Evolutionary conservation across 306 rosid species (phyloP).

Genomic region (Lathyrus tuberosus): DNA sequence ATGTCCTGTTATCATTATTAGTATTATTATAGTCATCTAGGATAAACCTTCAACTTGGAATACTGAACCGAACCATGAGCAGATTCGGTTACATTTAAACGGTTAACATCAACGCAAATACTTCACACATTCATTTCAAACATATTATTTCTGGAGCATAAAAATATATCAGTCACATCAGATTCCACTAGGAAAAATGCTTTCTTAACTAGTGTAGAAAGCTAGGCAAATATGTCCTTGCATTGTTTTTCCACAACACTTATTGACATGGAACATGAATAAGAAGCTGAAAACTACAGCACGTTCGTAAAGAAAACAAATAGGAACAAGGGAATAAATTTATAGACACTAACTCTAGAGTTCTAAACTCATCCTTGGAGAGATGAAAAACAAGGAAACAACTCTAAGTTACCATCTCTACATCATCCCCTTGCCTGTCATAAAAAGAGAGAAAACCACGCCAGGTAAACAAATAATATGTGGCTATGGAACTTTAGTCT

Average conservation of each 20-base stretch:
- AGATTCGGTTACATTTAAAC: too few species aligned
- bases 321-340: conserved; percentile 59
- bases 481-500: conserved; percentile 53
- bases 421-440: conserved; percentile 66
- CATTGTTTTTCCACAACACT: conserved; percentile 60
- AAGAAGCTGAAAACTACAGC: conserved; percentile 53
- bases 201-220: conserved; percentile 46
- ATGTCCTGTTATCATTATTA: too few species aligned
- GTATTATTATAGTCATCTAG: too few species aligned
- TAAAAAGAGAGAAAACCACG: conserved; percentile 56
- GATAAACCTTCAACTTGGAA: too few species aligned
- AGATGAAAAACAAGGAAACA: conserved; percentile 45
- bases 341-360: conserved; percentile 61
- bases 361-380: conserved; percentile 55
- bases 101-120: neutral
- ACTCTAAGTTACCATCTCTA: conserved; percentile 61
- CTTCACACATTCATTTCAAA: conserved; percentile 13
- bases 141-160: neutral
- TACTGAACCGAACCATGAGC: too few species aligned
- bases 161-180: conserved; percentile 36
- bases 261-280: conserved; percentile 63
- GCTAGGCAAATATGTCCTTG: conserved; percentile 56
- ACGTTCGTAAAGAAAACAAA: conserved; percentile 51
- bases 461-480: conserved; percentile 33
- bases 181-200: conserved; percentile 45